Percentiles rank a stretch among this genome's conserved stretches.
These are phyloP conservation scores for Paramecium octaurelia DNA, from an alignment of 73 alveolate species.

Conservation along the genomic window DNA sequence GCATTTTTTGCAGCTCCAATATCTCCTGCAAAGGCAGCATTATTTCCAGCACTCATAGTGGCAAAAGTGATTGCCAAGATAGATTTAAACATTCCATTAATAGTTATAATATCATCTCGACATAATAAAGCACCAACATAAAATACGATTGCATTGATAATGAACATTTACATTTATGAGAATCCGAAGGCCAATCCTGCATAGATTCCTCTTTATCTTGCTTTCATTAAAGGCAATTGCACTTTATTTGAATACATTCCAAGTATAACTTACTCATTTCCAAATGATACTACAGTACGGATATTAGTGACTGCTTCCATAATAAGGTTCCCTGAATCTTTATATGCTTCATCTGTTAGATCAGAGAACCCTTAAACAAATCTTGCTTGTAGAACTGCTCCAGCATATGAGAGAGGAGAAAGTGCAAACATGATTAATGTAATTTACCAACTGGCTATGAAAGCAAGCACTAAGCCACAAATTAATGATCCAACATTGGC, in stretches of 20 bases:
- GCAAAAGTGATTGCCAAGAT: background rate
- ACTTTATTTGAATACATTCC: background rate
- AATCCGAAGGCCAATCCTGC: background rate
- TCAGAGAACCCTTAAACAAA: background rate
- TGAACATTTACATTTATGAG: background rate
- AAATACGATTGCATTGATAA: background rate
- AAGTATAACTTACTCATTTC: background rate
- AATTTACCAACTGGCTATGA: background rate
- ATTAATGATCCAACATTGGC: background rate
- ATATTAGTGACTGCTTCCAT: slow-evolving; percentile 77
- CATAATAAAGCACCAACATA: slow-evolving; percentile 28
- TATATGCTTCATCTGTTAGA: background rate
- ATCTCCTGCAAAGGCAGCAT: background rate
- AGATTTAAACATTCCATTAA: slow-evolving; percentile 18
- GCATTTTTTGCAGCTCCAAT: background rate
- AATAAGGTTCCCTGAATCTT: background rate
- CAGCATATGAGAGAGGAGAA: background rate
- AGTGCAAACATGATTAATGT: background rate
- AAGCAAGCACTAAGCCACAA: background rate
- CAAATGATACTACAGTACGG: slow-evolving; percentile 72
- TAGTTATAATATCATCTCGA: background rate
- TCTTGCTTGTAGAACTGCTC: background rate
- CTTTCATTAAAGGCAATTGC: background rate
- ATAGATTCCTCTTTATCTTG: background rate
- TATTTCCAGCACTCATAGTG: slow-evolving; percentile 19